Percentiles rank a stretch among this genome's conserved stretches.
Evolutionary conservation across 176 grass and related monocot species (phyloP).

Genomic region (Rhipidocladum racemiflorum): DNA sequence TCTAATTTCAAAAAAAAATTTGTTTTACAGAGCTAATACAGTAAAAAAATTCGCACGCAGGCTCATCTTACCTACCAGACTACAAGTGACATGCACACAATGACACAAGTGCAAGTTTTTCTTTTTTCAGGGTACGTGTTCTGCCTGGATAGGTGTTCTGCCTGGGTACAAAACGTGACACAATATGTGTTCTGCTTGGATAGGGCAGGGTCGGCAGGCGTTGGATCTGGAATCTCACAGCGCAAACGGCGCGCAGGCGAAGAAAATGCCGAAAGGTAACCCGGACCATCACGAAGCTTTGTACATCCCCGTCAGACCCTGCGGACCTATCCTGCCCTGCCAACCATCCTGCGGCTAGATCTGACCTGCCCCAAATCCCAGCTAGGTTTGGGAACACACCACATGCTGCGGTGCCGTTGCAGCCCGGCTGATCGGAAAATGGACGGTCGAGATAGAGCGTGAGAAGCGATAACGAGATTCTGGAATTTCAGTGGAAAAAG

Average conservation of each 20-base stretch:
- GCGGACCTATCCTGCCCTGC: neutral
- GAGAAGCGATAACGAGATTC: neutral
- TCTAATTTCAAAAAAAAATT: too few species aligned
- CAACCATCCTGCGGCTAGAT: conserved; percentile 12
- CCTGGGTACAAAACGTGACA: neutral
- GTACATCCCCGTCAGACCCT: too few species aligned
- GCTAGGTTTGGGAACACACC: neutral
- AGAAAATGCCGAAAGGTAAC: neutral
- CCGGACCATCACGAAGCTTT: too few species aligned
- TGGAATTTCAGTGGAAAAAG: neutral
- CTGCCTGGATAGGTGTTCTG: too few species aligned
- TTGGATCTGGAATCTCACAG: conserved; percentile 35
- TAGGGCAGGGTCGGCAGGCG: neutral
- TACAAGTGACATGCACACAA: too few species aligned
- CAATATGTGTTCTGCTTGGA: neutral
- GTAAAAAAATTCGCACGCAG: too few species aligned
- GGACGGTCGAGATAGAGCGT: neutral
- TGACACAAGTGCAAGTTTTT: too few species aligned
- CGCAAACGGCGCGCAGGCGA: neutral
- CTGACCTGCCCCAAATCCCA: neutral
- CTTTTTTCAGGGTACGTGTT: too few species aligned
- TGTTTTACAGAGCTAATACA: too few species aligned
- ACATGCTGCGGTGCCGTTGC: neutral
- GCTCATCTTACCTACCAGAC: too few species aligned
- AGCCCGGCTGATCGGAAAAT: neutral